Evolutionary conservation across 306 rosid species (phyloP), one percentile per base, ranked within the genome.

Genomic region (Lathyrus tuberosus): DNA sequence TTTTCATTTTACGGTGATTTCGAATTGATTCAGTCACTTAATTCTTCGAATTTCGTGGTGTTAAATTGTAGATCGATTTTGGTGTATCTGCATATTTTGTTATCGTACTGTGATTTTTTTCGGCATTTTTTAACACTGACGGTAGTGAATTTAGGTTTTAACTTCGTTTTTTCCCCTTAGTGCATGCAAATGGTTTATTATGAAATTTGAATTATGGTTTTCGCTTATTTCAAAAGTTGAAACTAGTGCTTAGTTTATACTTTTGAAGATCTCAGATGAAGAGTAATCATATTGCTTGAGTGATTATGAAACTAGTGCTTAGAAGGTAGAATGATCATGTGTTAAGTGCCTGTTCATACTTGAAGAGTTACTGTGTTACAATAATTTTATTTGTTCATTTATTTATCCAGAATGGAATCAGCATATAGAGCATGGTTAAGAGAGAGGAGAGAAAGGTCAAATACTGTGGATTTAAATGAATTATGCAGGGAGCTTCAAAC

Each of bases 401-500:
- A 8, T 56, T 10, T 22, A 22, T 20, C 49, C 87, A 94, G 98
- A 84, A 81, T 94, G 97, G 98, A 94, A 86, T 94, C 97, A 24
- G 82, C 89, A 0, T 90, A 87, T 67, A 76, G 96, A 80, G 80
- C 85, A 56, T 94, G 98, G 98, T 67, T 85, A 56, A 81, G 91
- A 66, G 83, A 80, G 82, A 94, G 84, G 84, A 87, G 84, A 80
- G 91, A 82, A 77, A 81, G 74, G 43, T 71, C 80, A 58, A 59
- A 48, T 53, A 63, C 79, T 0, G 74, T 73, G 57, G 74, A 80
- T 74, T 83, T 88, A 69, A 85, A 94, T 79, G 92, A 81, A 80
- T 85, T 84, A 41, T 72, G 86, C 74, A 86, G 92, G 79, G 97
- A 90, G 84, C 73, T 94, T 65, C 97, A 91, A 88, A 91, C 97